Conservation (phyloP, 306 rosid species). For the Albizia julibrissin region DNA sequence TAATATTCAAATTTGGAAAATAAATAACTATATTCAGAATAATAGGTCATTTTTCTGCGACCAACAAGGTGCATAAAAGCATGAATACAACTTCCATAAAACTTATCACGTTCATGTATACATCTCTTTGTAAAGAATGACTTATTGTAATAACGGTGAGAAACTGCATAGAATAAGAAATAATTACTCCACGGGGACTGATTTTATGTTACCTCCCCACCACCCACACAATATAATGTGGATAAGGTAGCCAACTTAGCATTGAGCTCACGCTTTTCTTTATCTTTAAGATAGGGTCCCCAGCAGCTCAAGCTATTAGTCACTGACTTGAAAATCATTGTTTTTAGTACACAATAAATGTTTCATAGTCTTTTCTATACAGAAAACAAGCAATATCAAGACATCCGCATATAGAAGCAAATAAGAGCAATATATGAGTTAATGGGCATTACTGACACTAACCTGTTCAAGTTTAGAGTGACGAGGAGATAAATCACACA, state of each 20-base stretch:
- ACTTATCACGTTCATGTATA: not conserved
- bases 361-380: conserved; percentile 6
- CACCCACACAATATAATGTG: conserved; percentile 2
- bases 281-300: conserved; percentile 23
- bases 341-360: conserved; percentile 20
- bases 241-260: conserved; percentile 20
- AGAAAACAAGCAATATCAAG: conserved; percentile 7
- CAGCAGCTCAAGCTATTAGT: not conserved
- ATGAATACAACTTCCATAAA: conserved; percentile 19
- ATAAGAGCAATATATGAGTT: conserved; percentile 29
- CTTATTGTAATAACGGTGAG: not conserved
- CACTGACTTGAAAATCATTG: conserved; percentile 8
- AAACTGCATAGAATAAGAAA: not conserved
- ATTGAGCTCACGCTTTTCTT: conserved; percentile 22
- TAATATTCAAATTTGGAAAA: conserved; percentile 32
- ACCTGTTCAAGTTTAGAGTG: conserved; percentile 91
- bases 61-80: conserved; percentile 16
- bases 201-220: not conserved
- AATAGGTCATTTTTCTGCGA: conserved; percentile 3
- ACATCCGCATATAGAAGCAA: not conserved
- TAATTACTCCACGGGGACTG: not conserved
- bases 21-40: not conserved
- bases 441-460: conserved; percentile 20
- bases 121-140: conserved; percentile 8
- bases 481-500: conserved; percentile 87